These are phyloP conservation scores for Solanum appendiculatum DNA, from an alignment of 257 asterid genomes.

Conservation along the genomic window DNA sequence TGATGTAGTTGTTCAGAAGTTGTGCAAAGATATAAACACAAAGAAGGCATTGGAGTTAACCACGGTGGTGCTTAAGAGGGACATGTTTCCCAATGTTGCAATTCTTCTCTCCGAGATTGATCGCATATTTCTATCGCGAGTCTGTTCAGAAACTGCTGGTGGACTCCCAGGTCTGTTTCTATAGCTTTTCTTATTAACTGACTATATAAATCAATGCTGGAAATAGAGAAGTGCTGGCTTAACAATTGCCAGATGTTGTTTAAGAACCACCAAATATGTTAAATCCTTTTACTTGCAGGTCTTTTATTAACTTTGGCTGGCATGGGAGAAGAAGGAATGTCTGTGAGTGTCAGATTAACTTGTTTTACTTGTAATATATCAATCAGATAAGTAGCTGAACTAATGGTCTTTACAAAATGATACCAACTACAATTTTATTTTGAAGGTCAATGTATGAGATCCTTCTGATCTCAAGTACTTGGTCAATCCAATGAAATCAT, in stretches of 20 bases:
- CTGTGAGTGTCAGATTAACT: conserved; percentile 38
- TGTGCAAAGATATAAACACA: conserved; percentile 27
- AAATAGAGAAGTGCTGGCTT: background rate
- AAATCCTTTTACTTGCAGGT: conserved; percentile 35
- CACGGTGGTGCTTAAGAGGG: conserved; percentile 39
- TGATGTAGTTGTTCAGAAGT: conserved; percentile 21
- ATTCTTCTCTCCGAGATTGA: conserved; percentile 54
- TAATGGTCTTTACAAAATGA: background rate
- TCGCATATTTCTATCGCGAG: conserved; percentile 89
- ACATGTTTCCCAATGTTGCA: conserved; percentile 34
- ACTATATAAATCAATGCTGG: background rate
- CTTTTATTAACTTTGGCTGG: conserved; percentile 87
- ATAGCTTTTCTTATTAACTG: background rate
- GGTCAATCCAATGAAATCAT: conserved; percentile 84
- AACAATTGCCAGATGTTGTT: background rate
- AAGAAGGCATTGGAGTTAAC: conserved; percentile 42
- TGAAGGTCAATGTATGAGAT: conserved; percentile 86
- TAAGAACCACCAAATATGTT: background rate
- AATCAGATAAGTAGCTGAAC: background rate
- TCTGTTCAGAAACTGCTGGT: conserved; percentile 98
- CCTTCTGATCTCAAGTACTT: conserved; percentile 77
- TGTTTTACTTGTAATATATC: background rate
- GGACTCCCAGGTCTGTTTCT: conserved; percentile 77
- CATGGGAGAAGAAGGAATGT: conserved; percentile 82
- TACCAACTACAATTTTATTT: background rate